phyloP scores from a whole-genome alignment of 2,329 filamentous ascomycete genomes.

The Arthrinium puccinioides region DNA sequence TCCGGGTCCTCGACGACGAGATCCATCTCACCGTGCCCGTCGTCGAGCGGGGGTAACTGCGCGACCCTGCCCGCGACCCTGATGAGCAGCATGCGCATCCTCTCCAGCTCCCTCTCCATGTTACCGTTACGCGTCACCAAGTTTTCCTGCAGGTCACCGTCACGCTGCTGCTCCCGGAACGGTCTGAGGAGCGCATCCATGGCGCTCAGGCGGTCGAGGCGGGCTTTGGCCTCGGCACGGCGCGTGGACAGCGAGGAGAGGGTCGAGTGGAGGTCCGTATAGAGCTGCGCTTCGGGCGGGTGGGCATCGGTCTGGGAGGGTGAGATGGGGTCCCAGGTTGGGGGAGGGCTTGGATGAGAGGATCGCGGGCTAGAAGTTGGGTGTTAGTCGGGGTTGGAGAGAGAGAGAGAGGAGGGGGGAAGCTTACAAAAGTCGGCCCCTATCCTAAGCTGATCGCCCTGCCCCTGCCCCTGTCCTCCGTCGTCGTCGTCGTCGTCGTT shows the following conservation, averaged over 20 bases:
- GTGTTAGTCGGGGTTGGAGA: neutral
- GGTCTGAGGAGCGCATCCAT: conserved; percentile 46
- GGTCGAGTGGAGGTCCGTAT: conserved; percentile 39
- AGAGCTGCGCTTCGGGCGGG: conserved; percentile 42
- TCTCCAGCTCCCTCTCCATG: conserved; percentile 58
- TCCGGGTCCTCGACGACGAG: conserved; percentile 27
- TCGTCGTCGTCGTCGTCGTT: conserved; percentile 32
- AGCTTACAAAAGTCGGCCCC: neutral
- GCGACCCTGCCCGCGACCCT: conserved; percentile 49
- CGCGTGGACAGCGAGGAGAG: conserved; percentile 43
- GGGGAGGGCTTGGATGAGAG: conserved; percentile 40
- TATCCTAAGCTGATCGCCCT: conserved; percentile 13
- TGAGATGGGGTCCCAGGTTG: conserved; percentile 34
- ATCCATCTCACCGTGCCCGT: conserved; percentile 13
- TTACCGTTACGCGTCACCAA: conserved; percentile 58
- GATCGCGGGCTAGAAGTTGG: conserved; percentile 26
- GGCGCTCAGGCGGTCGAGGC: conserved; percentile 37
- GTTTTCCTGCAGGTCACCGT: conserved; percentile 51
- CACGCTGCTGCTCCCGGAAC: conserved; percentile 22
- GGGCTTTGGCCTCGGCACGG: conserved; percentile 29
- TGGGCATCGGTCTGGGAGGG: conserved; percentile 25
- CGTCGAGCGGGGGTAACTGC: conserved; percentile 21
- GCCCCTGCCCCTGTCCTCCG: conserved; percentile 17
- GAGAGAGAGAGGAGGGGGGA: neutral
- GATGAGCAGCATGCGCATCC: conserved; percentile 56